These are phyloP conservation scores for Colletotrichum sojae DNA, from an alignment of 2,329 filamentous ascomycete species.

Conservation along the genomic window DNA sequence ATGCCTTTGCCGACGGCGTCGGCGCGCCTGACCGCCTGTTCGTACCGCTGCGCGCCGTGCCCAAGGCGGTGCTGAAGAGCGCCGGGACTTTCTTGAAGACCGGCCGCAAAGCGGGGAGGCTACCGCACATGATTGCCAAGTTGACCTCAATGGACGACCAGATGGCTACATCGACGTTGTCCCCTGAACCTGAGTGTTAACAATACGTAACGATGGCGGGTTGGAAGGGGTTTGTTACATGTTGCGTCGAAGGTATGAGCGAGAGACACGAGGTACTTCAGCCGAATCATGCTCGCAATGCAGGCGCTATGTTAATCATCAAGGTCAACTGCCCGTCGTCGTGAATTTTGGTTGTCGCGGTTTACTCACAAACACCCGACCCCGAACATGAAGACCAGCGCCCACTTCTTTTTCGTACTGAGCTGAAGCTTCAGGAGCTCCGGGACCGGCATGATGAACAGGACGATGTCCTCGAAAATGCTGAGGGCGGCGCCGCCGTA, in stretches of 20 bases:
- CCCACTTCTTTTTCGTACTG: slow-evolving; percentile 22
- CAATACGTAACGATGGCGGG: not conserved
- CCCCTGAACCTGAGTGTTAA: slow-evolving; percentile 15
- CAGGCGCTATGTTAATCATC: slow-evolving; percentile 30
- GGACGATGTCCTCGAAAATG: slow-evolving; percentile 40
- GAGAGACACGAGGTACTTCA: slow-evolving; percentile 38
- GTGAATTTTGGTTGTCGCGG: not conserved
- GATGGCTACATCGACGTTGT: slow-evolving; percentile 48
- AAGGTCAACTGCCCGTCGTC: not conserved
- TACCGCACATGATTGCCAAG: slow-evolving; percentile 58
- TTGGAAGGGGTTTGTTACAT: not conserved
- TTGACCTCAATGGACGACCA: slow-evolving; percentile 51
- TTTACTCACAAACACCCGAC: slow-evolving; percentile 40
- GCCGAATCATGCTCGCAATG: slow-evolving; percentile 41
- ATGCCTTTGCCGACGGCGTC: not conserved
- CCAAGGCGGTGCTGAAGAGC: not conserved
- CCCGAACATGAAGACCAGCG: slow-evolving; percentile 39
- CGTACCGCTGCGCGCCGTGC: not conserved
- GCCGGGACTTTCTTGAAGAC: slow-evolving; percentile 44
- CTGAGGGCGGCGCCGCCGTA: slow-evolving; percentile 36
- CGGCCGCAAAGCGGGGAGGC: slow-evolving; percentile 57
- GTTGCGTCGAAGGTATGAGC: slow-evolving; percentile 32
- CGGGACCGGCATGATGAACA: slow-evolving; percentile 39
- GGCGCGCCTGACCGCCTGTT: not conserved
- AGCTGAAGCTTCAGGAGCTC: slow-evolving; percentile 40